These are phyloP conservation scores for Beauveria caledonica DNA, from an alignment of 2,329 filamentous ascomycete species.

Conservation along the genomic window DNA sequence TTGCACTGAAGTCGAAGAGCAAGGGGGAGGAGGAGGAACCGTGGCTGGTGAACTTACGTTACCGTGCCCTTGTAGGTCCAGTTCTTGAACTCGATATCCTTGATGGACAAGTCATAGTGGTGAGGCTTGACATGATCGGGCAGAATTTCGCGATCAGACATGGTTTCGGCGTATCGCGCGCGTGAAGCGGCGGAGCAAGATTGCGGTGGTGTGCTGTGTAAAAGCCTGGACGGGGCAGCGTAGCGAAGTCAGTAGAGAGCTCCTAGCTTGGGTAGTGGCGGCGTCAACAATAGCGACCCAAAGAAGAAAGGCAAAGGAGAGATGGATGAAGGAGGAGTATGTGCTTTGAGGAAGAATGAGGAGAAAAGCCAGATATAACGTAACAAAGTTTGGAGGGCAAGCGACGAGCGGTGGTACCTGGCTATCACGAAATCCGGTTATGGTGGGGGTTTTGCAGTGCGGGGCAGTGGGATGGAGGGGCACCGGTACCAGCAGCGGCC, in stretches of 20 bases:
- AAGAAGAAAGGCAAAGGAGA: background rate
- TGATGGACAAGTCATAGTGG: slow-evolving; percentile 79
- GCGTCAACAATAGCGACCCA: background rate
- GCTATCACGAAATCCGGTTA: background rate
- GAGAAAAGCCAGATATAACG: slow-evolving; percentile 2
- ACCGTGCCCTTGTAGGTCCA: slow-evolving; percentile 80
- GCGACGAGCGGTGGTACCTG: background rate
- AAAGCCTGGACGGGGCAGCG: background rate
- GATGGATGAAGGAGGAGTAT: background rate
- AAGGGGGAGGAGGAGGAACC: slow-evolving; percentile 3
- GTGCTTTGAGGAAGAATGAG: background rate
- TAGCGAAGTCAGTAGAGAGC: slow-evolving; percentile 5
- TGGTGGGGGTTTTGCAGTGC: background rate
- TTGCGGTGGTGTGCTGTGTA: background rate
- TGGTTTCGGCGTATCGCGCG: slow-evolving; percentile 22
- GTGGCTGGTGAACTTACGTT: slow-evolving; percentile 30
- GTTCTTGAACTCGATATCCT: slow-evolving; percentile 65
- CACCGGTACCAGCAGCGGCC: background rate
- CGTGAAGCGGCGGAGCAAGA: slow-evolving; percentile 7
- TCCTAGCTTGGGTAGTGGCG: background rate
- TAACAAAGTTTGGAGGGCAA: background rate
- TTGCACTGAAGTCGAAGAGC: background rate
- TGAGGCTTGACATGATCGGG: slow-evolving; percentile 63
- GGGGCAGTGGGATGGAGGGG: slow-evolving; percentile 4
- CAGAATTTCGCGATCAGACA: slow-evolving; percentile 55